Evolutionary conservation across 768 basidiomycete genomes (phyloP), one percentile per base, ranked within the genome.

Genomic region (Boletus huronensis): DNA sequence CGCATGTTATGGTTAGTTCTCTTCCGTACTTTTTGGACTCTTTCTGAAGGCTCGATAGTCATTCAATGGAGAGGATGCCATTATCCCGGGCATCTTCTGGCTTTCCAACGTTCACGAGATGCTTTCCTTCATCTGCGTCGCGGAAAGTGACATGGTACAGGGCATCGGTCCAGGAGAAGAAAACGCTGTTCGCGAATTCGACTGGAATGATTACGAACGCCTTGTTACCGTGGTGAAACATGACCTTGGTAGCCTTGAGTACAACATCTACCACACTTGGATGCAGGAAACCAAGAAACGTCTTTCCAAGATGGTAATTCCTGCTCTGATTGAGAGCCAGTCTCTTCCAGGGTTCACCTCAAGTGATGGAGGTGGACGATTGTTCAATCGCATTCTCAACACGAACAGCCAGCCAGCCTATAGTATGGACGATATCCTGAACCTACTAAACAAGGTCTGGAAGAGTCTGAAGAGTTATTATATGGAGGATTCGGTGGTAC

Each of bases 211-310:
- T 70, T 99, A 98, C 65, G 97, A 98, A 72, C 87, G 91, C 26
- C 80, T 99, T 19, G 95, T 99, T 16, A 87, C 88, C n/a, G 91
- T 98, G 58, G 97, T 98, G 71, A 98, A 97, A 71, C 96, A 98
- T 67, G 97, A 99, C 70, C 84, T 99, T 40, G 97, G 98, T 73
- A 93, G 90, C 57, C 77, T 99, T 66, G 96, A 99, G 75, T 98
- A 98, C 79, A 99, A 99, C 78, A 96, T 99, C 72, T 98, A 98
- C 72, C 96, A 98, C 71, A 98, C 96, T 0, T 98, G 93, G 91
- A 98, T 99, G 93, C 76, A 90, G 52, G 97, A 98, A 75, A 90
- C 93, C 36, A 99, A 98, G 84, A 95, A 93, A 76, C 88, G 87
- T 53, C 77, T 99, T 38, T 80, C 84, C 43, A 98, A 98, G 79